Base-by-base conservation (phyloP, 495 filamentous ascomycete species). In the Aspergillus steynii region DNA sequence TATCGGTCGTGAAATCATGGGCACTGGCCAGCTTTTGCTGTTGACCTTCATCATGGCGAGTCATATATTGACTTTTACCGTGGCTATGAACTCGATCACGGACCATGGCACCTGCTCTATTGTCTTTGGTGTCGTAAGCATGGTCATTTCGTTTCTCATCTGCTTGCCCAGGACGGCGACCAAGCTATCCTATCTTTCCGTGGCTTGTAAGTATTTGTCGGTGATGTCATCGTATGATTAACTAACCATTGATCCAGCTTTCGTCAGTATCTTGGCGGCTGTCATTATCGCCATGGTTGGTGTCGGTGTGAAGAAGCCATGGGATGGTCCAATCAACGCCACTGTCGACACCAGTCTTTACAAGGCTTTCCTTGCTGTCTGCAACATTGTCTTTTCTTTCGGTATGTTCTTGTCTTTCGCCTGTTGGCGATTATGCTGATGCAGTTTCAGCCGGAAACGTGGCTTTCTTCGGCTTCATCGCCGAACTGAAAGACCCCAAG, bases 331-430 rank as follows among this genome's bases (percentile, higher is more conserved):
- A 5, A 62, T 75, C 20, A 49, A 75, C 8, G 72, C 72, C 29
- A 74, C 71, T 3, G 68, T 70, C 49, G 61, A 71, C 1, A 70
- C 55, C 29, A 67, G 65, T 56, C 65, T 77, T 6, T 76, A 74
- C 68, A 67, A 71, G 10, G 79, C 71, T 15, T 69, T 92, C 66
- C 80, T 88, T 50, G 86, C 86, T 6, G 81, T 90, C 37, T 85
- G 84, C 61, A 91, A 91, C 74, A 89, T 92, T 50, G 83, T 90
- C 56, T 90, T 94, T 61, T 88, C 90, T 42, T 78, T 84, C 58
- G 83, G 82, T 62, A 58, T 50, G 53, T 62, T 50, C n/a, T 42
- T 37, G 53, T 34, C 46, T 20, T 5, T 26, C 45, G 4, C 27
- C 49, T 29, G 45, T 14, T 37, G 47, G 50, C 4, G 56, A 2